Evolutionary conservation across 371 early-diverging fungal genomes (phyloP).

Genomic region (Mucor velutinosus): DNA sequence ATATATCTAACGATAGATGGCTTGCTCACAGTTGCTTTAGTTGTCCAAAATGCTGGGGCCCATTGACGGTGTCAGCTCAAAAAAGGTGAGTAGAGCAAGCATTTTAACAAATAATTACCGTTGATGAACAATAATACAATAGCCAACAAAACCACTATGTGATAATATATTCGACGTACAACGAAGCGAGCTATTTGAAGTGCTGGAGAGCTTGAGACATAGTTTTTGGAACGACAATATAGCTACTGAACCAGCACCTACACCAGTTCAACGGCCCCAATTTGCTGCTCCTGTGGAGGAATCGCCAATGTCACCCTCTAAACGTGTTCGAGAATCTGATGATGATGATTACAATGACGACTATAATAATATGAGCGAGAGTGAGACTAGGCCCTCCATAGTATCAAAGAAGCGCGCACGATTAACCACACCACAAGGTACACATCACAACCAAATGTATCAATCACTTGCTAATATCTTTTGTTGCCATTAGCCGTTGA

Average conservation of each 20-base stretch:
- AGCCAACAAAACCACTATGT: conserved; percentile 28
- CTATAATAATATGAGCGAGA: neutral
- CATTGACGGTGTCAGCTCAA: neutral
- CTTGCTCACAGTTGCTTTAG: neutral
- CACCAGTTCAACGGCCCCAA: neutral
- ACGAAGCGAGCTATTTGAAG: conserved; percentile 26
- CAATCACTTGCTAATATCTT: neutral
- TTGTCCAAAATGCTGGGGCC: neutral
- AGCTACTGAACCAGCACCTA: neutral
- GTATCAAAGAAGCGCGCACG: neutral
- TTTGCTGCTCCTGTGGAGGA: neutral
- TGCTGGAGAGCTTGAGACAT: conserved; percentile 17
- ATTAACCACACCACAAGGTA: neutral
- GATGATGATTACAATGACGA: neutral
- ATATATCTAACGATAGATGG: neutral
- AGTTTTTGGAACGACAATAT: conserved; percentile 21
- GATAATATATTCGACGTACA: conserved; percentile 34
- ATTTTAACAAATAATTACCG: neutral
- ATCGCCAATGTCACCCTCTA: neutral
- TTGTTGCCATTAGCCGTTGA: neutral
- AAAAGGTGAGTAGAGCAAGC: neutral
- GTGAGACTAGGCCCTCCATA: neutral
- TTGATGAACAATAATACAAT: neutral
- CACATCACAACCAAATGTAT: neutral
- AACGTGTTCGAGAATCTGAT: neutral